Evolutionary conservation across 2,329 filamentous ascomycete genomes (phyloP), one percentile per base, ranked within the genome.

Genomic region (Thermothelomyces thermophilus): DNA sequence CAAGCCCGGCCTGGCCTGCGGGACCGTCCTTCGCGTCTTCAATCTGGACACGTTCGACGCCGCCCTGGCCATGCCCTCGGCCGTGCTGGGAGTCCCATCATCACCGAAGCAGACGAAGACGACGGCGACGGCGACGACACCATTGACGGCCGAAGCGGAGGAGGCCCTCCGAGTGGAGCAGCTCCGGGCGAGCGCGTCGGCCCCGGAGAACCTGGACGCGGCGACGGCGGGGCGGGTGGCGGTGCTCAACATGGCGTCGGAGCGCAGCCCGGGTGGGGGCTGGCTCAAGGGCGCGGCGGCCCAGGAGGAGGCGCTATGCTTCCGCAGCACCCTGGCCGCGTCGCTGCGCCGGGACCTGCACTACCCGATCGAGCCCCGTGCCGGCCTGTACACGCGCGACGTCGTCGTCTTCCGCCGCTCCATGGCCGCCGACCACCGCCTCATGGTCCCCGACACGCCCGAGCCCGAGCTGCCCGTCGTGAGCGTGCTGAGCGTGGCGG

Each of bases 261-360:
- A 77, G 36, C 58, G 63, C 4, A 66, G 61, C n/a, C 73, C 78
- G 0, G 84, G 83, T 13, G 83, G 84, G n/a, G 82, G 82, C 13
- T 86, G 81, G 74, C 61, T 75, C 6, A 73, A 71, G 26, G 83
- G 83, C 31, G 70, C 80, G 41, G 65, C 76, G 26, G 83, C 83
- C 0, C 84, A 87, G 63, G 83, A 87, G 66, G 84, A 87, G 67
- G 76, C 77, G 1, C 70, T 87, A 9, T 87, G 82, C 66, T 83
- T 80, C 62, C 76, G 83, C 30, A 58, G 55, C 40, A 54, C 52
- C 10, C 48, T 59, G 41, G 47, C 45, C 1, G 46, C 50, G 3
- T 54, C 52, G 2, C 45, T 59, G 13, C 39, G 52, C 26, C 22
- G 35, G 5, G 8, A 26, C n/a, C 30, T 49, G 28, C 24, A 26